Evolutionary conservation across 2,329 filamentous ascomycete species (phyloP).

Genomic region (Aureobasidium sp.): DNA sequence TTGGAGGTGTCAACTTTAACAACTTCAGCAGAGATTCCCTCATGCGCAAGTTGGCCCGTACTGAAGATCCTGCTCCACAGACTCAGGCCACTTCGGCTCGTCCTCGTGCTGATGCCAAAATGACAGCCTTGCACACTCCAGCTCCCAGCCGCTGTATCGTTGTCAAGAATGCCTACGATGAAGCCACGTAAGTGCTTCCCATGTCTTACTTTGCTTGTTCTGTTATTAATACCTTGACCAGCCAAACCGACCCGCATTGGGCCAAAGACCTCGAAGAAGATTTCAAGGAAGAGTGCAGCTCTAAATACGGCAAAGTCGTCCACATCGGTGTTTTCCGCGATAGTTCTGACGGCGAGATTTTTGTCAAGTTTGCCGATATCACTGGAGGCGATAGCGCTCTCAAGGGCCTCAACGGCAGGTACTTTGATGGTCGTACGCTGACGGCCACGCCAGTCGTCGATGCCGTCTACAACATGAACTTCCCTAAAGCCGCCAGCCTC

Average conservation of each 20-base stretch:
- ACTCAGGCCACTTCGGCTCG: constrained; percentile 21
- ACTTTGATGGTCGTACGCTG: constrained; percentile 88
- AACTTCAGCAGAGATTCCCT: constrained; percentile 97
- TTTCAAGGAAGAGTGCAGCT: constrained; percentile 84
- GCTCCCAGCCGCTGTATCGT: constrained; percentile 91
- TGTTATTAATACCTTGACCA: constrained; percentile 32
- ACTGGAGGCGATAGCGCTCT: constrained; percentile 95
- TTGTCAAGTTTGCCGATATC: constrained; percentile 95
- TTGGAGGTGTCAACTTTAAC: constrained; percentile 98
- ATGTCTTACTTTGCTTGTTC: neutral
- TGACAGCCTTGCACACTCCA: constrained; percentile 79
- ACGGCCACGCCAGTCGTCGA: constrained; percentile 94
- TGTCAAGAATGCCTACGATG: constrained; percentile 91
- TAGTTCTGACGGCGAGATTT: constrained; percentile 93
- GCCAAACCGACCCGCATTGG: constrained; percentile 78
- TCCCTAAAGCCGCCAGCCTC: constrained; percentile 28
- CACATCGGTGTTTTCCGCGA: constrained; percentile 78
- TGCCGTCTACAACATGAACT: constrained; percentile 70
- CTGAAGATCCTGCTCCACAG: constrained; percentile 74
- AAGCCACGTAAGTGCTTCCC: constrained; percentile 68
- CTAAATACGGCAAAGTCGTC: constrained; percentile 94
- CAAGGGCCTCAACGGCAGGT: constrained; percentile 93
- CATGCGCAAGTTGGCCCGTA: constrained; percentile 97
- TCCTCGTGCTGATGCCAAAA: constrained; percentile 49
- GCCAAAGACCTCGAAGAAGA: constrained; percentile 91